Evolutionary conservation across 169 alveolate species (phyloP).

Genomic region (Toxoplasma gondii): DNA sequence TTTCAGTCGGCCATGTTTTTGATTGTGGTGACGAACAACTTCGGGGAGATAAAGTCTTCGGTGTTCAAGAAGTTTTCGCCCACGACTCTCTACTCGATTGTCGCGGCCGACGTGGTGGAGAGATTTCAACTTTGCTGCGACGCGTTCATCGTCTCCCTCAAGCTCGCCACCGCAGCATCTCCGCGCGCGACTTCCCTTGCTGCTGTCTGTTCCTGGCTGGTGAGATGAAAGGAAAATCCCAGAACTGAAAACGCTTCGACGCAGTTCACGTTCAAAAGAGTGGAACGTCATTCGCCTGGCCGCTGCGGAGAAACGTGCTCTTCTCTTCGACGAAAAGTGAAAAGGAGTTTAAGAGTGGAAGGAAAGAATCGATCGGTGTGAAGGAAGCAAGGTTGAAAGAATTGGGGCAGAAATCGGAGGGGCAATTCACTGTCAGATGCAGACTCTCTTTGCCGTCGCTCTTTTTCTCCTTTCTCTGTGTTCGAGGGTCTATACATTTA

Average conservation of each 20-base stretch:
- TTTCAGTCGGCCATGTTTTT: conserved; percentile 87
- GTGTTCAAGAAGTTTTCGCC: conserved; percentile 85
- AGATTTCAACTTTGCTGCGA: conserved; percentile 86
- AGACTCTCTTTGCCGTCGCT: too few relatives aligned
- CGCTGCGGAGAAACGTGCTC: background rate
- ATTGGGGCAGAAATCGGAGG: too few relatives aligned
- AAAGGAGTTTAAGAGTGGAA: background rate
- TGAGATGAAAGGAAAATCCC: background rate
- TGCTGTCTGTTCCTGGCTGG: conserved; percentile 38
- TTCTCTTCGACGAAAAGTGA: background rate
- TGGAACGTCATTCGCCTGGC: background rate
- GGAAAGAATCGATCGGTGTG: background rate
- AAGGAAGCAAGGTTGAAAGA: too few relatives aligned
- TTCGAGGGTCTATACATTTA: background rate
- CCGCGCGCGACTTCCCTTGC: conserved; percentile 35
- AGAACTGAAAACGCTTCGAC: background rate
- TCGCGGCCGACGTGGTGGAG: conserved; percentile 89
- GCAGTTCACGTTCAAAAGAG: too few relatives aligned
- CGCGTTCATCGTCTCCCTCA: conserved; percentile 85
- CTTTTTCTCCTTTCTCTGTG: background rate
- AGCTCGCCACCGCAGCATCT: conserved; percentile 78
- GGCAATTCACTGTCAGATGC: too few relatives aligned
- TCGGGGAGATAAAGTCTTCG: conserved; percentile 89
- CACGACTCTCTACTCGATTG: conserved; percentile 81
- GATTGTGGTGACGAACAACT: conserved; percentile 88